Base-by-base conservation (phyloP, 1,284 basidiomycete species). In the Exobasidium cylindrosporum region DNA sequence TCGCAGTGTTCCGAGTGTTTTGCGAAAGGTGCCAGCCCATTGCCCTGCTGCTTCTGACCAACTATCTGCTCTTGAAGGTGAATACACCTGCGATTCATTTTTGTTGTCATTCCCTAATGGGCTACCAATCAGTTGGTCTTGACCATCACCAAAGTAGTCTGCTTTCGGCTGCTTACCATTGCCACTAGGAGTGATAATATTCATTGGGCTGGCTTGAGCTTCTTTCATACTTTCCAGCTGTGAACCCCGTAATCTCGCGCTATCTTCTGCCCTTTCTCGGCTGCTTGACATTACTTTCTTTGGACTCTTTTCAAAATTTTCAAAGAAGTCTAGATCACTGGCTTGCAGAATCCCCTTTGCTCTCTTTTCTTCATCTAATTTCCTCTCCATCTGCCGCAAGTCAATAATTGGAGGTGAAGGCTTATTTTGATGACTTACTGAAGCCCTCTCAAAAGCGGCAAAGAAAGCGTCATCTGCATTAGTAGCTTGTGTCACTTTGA, bases 361-460 rank as follows among this genome's bases (percentile, higher is more conserved):
- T 30, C 21, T 44, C 23, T 31, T 21, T 28, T 59, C 45, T 6
- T 49, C 57, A 31, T 70, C 67, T 11, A 79, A 64, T 61, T 71
- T 68, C 53, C 64, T 63, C 55, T 79, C 75, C 7, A 75, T 68
- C 4, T 64, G 65, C 4, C 77, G 69, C 24, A 79, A 68, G 58
- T 79, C 77, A 35, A 79, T 72, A 52, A 75, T 70, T 14, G 69
- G 68, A 6, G 72, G 76, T 5, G 72, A 74, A 13, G 73, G 73
- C 0, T 28, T 32, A 7, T 44, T 21, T 26, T 54, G 26, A 6
- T 35, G 29, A 21, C 14, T 43, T 17, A 31, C n/a, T 26, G 28
- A n/a, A 14, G 62, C 43, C 13, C 56, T 32, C 49, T 64, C 62
- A 23, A 64, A 61, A 23, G 61, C 46, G 1, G 60, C 53, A 26